phyloP scores from a whole-genome alignment of 768 basidiomycete genomes.

The Tephrocybe sp. region DNA sequence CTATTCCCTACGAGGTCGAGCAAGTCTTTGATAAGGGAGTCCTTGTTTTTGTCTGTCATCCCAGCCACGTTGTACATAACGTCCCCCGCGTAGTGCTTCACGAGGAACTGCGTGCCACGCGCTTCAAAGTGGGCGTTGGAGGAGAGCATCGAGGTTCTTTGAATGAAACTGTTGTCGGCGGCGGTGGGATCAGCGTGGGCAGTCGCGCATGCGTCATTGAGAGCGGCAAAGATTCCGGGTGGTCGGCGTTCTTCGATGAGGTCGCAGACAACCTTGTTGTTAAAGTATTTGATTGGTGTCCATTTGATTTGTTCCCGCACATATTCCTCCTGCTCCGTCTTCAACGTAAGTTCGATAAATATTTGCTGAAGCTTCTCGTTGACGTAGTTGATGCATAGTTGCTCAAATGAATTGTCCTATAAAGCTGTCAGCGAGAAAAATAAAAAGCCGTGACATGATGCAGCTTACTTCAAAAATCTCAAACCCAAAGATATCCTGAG shows the following conservation, averaged over 20 bases:
- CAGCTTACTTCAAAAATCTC: constrained; percentile 88
- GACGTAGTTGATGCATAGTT: constrained; percentile 99
- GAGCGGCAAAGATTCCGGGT: constrained; percentile 94
- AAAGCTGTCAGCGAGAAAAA: constrained; percentile 10
- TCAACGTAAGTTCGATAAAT: constrained; percentile 97
- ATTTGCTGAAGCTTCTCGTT: constrained; percentile 99
- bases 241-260: constrained; percentile 96
- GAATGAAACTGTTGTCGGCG: constrained; percentile 95
- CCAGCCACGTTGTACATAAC: constrained; percentile 97
- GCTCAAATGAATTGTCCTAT: constrained; percentile 93
- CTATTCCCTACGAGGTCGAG: constrained; percentile 85
- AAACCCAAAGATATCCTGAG: constrained; percentile 95
- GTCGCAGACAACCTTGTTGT: constrained; percentile 97
- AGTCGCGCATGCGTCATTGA: constrained; percentile 99
- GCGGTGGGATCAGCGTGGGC: constrained; percentile 96
- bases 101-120: constrained; percentile 91
- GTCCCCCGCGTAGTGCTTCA: constrained; percentile 97
- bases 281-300: constrained; percentile 99
- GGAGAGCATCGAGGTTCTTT: constrained; percentile 78
- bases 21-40: constrained; percentile 91
- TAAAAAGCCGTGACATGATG: not conserved
- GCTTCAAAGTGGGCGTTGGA: constrained; percentile 94
- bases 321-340: constrained; percentile 99
- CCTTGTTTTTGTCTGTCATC: constrained; percentile 99
- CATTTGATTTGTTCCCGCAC: constrained; percentile 98